These are phyloP conservation scores for Pelargonium nanum DNA, from an alignment of 345 rosid species.

Conservation along the genomic window DNA sequence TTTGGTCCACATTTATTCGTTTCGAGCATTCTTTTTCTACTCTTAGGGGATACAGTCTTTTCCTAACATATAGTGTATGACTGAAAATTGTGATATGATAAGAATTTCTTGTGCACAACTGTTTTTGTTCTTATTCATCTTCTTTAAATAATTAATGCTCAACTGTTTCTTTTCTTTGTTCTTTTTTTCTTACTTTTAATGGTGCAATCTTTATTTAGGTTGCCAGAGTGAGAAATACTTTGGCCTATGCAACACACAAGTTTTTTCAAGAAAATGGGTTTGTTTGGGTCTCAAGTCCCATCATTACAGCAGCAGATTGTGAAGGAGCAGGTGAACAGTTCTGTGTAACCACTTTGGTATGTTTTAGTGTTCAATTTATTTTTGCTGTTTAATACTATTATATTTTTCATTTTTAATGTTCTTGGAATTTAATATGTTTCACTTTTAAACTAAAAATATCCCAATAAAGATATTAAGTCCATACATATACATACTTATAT, in stretches of 20 bases:
- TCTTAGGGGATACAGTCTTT: too few relatives aligned
- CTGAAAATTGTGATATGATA: too few relatives aligned
- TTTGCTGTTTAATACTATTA: background rate
- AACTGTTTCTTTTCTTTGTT: constrained; percentile 1
- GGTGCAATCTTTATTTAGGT: constrained; percentile 50
- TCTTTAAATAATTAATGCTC: background rate
- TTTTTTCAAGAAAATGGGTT: constrained; percentile 92
- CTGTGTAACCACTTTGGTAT: constrained; percentile 95
- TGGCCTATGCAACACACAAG: constrained; percentile 91
- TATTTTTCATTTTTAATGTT: too few relatives aligned
- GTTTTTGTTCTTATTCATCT: background rate
- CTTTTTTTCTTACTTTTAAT: constrained; percentile 1
- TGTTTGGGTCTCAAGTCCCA: constrained; percentile 96
- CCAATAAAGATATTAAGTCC: background rate
- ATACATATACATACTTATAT: too few relatives aligned
- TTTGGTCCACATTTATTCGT: too few relatives aligned
- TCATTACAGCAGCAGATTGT: constrained; percentile 89
- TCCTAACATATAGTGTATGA: too few relatives aligned
- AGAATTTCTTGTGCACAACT: too few relatives aligned
- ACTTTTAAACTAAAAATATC: too few relatives aligned
- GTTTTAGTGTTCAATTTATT: background rate
- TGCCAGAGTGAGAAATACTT: constrained; percentile 85
- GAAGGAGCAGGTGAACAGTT: constrained; percentile 99
- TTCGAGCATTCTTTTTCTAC: too few relatives aligned
- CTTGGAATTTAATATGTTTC: too few relatives aligned